Conservation (phyloP, 2,329 filamentous ascomycete species). For the Dactylellina parvicollis region DNA sequence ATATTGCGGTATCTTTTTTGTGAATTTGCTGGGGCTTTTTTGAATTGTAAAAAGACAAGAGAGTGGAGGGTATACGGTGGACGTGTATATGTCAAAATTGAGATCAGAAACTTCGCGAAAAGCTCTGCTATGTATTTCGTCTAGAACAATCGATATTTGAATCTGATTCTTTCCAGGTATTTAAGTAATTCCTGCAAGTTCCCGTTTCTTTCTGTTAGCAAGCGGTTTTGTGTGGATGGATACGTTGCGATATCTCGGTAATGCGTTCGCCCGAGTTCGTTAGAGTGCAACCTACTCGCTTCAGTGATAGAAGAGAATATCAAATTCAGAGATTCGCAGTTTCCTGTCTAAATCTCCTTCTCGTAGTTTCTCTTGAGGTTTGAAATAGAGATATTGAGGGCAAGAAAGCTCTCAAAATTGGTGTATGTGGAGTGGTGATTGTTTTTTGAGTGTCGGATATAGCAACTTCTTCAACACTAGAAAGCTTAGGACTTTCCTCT, state of each 20-base stretch:
- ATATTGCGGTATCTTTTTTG: slow-evolving; percentile 27
- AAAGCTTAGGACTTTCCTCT: slow-evolving; percentile 1
- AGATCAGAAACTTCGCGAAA: background rate
- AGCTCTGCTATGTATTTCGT: slow-evolving; percentile 8
- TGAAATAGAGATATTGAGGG: background rate
- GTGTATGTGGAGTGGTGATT: slow-evolving; percentile 22
- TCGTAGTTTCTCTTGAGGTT: slow-evolving; percentile 1
- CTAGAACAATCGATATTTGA: slow-evolving; percentile 29
- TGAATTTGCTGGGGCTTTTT: slow-evolving; percentile 30
- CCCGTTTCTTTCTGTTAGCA: slow-evolving; percentile 25
- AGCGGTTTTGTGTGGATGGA: background rate
- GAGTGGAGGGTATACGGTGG: slow-evolving; percentile 4
- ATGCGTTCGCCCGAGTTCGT: background rate
- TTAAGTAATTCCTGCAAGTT: slow-evolving; percentile 33
- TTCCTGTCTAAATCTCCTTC: slow-evolving; percentile 42
- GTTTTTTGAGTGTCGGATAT: slow-evolving; percentile 43
- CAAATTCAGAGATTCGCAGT: slow-evolving; percentile 27
- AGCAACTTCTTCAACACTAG: slow-evolving; percentile 39
- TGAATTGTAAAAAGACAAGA: background rate
- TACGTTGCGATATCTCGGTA: slow-evolving; percentile 8
- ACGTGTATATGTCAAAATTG: background rate
- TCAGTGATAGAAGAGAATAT: slow-evolving; percentile 2
- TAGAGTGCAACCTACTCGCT: slow-evolving; percentile 22
- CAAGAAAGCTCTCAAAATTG: slow-evolving; percentile 9
- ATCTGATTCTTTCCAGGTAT: slow-evolving; percentile 25